phyloP scores from a whole-genome alignment of 2,329 filamentous ascomycete genomes.

The Neofusicoccum sp. region DNA sequence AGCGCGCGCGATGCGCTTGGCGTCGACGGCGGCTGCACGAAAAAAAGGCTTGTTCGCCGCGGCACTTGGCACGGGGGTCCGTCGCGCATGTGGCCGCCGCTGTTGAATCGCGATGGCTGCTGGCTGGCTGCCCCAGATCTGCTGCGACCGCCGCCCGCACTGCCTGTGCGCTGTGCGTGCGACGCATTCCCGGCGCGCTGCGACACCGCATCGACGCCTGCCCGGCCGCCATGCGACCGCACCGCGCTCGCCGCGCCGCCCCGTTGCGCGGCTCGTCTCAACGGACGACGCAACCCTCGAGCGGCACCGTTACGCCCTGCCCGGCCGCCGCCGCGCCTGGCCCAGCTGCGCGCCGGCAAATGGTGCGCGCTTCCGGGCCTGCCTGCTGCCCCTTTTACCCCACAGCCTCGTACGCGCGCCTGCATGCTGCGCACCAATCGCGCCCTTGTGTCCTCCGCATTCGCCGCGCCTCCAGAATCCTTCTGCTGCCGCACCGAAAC shows the following conservation, averaged over 20 bases:
- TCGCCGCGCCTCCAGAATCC: neutral
- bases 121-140: neutral
- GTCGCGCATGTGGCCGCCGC: neutral
- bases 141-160: neutral
- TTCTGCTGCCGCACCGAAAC: neutral
- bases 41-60: slow-evolving; percentile 1
- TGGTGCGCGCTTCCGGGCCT: neutral
- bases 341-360: neutral
- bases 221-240: neutral
- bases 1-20: neutral
- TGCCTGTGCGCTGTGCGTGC: neutral
- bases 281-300: neutral
- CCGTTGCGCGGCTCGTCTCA: neutral
- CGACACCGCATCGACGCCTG: neutral
- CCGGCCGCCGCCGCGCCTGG: neutral
- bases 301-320: slow-evolving; percentile 8
- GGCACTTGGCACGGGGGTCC: neutral
- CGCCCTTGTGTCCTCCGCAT: neutral
- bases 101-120: neutral
- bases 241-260: neutral
- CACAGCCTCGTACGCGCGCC: neutral
- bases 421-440: neutral
- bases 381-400: neutral
- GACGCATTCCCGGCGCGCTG: neutral
- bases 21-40: neutral